Percentiles rank a stretch among this genome's conserved stretches.
Evolutionary conservation across 176 grass and related monocot species (phyloP).

Genomic region (Thalia dealbata): DNA sequence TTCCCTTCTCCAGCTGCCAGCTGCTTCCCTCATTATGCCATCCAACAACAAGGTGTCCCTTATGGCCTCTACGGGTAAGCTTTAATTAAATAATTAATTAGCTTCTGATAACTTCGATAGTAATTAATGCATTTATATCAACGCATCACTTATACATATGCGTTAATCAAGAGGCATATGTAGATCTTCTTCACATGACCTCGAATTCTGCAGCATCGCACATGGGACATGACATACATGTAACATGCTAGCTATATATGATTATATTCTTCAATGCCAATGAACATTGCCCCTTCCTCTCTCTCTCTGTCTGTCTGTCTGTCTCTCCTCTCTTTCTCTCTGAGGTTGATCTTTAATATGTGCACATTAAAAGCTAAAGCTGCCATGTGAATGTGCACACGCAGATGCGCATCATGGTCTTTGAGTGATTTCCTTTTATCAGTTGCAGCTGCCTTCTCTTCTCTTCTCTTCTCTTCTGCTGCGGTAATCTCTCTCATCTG

Average conservation of each 20-base stretch:
- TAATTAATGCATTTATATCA: not conserved
- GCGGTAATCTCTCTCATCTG: too few relatives aligned
- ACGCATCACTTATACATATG: too few relatives aligned
- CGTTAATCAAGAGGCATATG: not conserved
- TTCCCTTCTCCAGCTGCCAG: conserved; percentile 63
- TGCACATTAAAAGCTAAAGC: conserved; percentile 1
- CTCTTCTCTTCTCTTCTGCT: not conserved
- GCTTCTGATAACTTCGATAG: not conserved
- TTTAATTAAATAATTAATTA: not conserved
- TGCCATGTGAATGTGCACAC: not conserved
- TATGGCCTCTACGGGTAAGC: conserved; percentile 11
- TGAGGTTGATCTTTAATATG: not conserved
- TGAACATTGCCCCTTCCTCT: not conserved
- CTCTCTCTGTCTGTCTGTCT: too few relatives aligned
- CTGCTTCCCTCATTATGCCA: conserved; percentile 80
- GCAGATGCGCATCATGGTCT: not conserved
- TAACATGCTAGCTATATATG: not conserved
- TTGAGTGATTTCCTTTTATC: not conserved
- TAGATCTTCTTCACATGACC: not conserved
- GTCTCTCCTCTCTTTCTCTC: too few relatives aligned
- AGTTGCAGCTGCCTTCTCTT: not conserved
- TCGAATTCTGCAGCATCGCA: not conserved
- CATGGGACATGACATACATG: not conserved
- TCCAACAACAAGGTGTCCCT: conserved; percentile 84
- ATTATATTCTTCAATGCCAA: not conserved